Percentiles rank a stretch among this genome's conserved stretches.
Conservation (phyloP, 2,329 filamentous ascomycete genomes). For the Arthrobotrys conoides region DNA sequence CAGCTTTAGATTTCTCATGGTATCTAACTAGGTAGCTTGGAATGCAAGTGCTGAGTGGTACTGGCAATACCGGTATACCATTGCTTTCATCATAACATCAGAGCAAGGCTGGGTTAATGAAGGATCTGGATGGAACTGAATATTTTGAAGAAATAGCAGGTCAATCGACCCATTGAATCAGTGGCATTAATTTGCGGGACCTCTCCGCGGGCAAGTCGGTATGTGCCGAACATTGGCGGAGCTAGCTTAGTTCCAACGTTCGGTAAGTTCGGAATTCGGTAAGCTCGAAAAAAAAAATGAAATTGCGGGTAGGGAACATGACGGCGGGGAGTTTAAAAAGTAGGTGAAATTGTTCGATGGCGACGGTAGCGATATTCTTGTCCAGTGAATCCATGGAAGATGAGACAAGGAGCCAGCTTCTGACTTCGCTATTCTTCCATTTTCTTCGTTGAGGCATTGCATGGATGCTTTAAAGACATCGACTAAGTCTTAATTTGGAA, state of each 20-base stretch:
- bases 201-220: background rate
- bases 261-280: background rate
- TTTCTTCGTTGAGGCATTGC: background rate
- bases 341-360: background rate
- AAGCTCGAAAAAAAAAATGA: background rate
- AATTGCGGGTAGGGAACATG: background rate
- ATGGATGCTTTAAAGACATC: background rate
- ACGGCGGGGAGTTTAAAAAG: constrained; percentile 2
- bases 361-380: background rate
- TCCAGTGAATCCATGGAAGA: background rate
- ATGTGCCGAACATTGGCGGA: background rate
- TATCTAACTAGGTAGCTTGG: no score
- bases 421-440: background rate
- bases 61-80: no score
- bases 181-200: background rate
- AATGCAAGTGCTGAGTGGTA: no score
- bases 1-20: no score
- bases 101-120: no score
- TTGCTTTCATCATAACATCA: no score
- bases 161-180: background rate
- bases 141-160: background rate
- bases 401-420: background rate
- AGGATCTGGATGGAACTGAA: no score
- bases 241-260: background rate
- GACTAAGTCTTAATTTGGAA: background rate